Conservation (phyloP, 2,329 filamentous ascomycete genomes). For the Ophiostoma perfectum region DNA sequence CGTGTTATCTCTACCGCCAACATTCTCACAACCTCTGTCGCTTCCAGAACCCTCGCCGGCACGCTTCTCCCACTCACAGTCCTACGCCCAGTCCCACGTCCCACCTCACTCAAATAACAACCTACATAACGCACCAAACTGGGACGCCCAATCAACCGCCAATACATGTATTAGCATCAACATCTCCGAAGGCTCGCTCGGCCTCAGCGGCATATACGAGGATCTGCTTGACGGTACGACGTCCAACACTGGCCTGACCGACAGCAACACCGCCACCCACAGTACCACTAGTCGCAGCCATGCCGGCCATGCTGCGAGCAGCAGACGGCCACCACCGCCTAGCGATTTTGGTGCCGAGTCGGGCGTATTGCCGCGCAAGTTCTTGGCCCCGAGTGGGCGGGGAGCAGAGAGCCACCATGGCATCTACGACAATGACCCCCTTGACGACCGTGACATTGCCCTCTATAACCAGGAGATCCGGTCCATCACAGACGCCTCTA, state of each 20-base stretch:
- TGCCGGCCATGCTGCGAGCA: neutral
- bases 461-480: constrained; percentile 27
- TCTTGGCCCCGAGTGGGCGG: neutral
- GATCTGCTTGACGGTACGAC: constrained; percentile 18
- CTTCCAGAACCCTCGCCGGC: neutral
- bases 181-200: constrained; percentile 38
- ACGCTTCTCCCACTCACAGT: neutral
- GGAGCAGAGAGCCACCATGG: neutral
- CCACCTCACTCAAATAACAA: neutral
- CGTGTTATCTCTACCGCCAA: neutral
- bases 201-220: constrained; percentile 25
- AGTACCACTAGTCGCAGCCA: neutral
- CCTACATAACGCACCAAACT: constrained; percentile 26
- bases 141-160: constrained; percentile 39
- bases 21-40: neutral
- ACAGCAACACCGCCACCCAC: neutral
- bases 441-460: constrained; percentile 24
- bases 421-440: neutral
- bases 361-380: constrained; percentile 38
- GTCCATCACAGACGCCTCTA: constrained; percentile 40
- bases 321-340: neutral
- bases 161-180: constrained; percentile 43
- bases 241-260: neutral
- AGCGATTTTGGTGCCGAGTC: constrained; percentile 44
- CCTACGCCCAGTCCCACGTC: constrained; percentile 9